A percentile compares a stretch with the other conserved stretches of the same genome.
Evolutionary conservation across 371 early-diverging fungal genomes (phyloP).

Genomic region (Saksenaea vasiformis): DNA sequence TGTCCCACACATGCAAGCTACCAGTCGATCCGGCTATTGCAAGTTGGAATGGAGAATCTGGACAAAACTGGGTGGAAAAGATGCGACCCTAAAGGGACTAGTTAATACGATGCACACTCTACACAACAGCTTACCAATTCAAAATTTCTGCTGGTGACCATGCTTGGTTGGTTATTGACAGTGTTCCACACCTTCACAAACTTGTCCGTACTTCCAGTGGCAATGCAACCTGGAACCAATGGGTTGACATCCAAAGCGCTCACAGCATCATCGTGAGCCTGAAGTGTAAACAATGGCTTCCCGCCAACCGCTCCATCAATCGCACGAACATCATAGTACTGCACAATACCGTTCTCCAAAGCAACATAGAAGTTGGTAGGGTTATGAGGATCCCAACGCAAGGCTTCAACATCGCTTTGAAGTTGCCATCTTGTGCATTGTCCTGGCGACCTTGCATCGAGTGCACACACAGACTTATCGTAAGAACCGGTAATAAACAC

Average conservation of each 20-base stretch:
- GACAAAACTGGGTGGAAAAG: conserved; percentile 83
- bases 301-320: conserved; percentile 31
- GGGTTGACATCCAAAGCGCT: conserved; percentile 86
- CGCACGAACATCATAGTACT: conserved; percentile 83
- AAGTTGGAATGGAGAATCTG: conserved; percentile 82
- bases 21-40: conserved; percentile 90
- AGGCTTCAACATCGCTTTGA: conserved; percentile 86
- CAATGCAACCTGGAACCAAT: conserved; percentile 72
- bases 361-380: conserved; percentile 77
- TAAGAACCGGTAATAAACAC: conserved; percentile 89
- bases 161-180: conserved; percentile 68
- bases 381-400: conserved; percentile 87
- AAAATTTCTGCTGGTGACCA: conserved; percentile 82
- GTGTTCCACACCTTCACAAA: conserved; percentile 92
- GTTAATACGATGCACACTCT: background rate
- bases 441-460: conserved; percentile 86
- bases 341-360: conserved; percentile 88
- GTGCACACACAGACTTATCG: conserved; percentile 80
- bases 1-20: conserved; percentile 89
- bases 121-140: conserved; percentile 52
- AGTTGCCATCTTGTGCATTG: conserved; percentile 64
- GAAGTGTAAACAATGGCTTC: conserved; percentile 81
- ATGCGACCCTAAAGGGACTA: conserved; percentile 69
- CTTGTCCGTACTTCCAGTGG: conserved; percentile 93
- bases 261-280: conserved; percentile 91